These are phyloP conservation scores for Fusarium marasasianum DNA, from an alignment of 2,329 filamentous ascomycete species.

Conservation along the genomic window DNA sequence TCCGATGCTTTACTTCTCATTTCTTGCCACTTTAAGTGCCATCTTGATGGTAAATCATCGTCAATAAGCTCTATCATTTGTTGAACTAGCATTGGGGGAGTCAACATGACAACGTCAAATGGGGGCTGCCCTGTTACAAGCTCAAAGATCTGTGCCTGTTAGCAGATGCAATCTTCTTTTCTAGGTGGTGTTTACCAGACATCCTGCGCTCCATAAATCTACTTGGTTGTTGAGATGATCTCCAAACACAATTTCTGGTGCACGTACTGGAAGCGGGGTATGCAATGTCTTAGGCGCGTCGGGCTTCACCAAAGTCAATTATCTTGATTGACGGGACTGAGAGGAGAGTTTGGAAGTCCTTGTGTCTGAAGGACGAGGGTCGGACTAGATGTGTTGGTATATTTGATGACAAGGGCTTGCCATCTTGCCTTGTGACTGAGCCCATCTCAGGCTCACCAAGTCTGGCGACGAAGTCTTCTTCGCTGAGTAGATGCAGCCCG, in stretches of 20 bases:
- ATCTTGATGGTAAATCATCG: constrained; percentile 25
- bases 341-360: neutral
- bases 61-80: constrained; percentile 29
- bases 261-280: constrained; percentile 27
- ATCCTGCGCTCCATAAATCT: constrained; percentile 36
- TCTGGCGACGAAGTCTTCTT: constrained; percentile 5
- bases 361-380: neutral
- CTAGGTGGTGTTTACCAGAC: constrained; percentile 15
- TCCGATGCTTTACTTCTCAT: neutral
- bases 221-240: constrained; percentile 28
- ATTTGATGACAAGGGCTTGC: neutral
- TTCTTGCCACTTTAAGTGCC: constrained; percentile 19
- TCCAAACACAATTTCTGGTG: constrained; percentile 37
- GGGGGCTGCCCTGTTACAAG: constrained; percentile 38
- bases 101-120: constrained; percentile 32
- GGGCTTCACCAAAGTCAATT: constrained; percentile 35
- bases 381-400: constrained; percentile 22
- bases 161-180: neutral
- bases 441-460: constrained; percentile 16
- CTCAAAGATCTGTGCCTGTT: constrained; percentile 33
- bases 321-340: constrained; percentile 24
- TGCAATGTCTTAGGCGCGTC: constrained; percentile 7
- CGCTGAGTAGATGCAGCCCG: neutral
- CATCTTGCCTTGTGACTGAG: constrained; percentile 6
- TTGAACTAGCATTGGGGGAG: constrained; percentile 4